Evolutionary conservation across 164 flowering plant species (phyloP), one percentile per base, ranked within the genome.

Genomic region (Nelumbo lutea): DNA sequence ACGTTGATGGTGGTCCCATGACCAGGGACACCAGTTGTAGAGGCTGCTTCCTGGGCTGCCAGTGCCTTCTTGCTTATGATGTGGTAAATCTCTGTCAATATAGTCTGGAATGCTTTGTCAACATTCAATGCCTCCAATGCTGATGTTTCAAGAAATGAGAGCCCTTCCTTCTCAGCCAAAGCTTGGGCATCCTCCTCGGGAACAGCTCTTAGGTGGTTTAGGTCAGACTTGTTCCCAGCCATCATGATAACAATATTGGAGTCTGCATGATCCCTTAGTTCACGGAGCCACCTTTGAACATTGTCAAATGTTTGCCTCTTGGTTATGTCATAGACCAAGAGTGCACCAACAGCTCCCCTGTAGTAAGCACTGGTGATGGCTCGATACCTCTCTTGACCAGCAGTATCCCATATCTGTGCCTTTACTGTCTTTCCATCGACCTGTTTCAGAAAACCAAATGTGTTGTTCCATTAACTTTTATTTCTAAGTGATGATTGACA

Each of bases 391-490:
- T 86, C 90, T 59, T 85, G 89, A 47, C 89, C 89, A 3, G 85
- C 85, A 3, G 89, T 83, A 42, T 85, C 89, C 89, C 89, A 86
- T 51, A 86, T 86, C 78, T 86, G 87, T 50, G 89, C 89, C 82
- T 86, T 86, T 0, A 86, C 83, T 3, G 85, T 86, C 83, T 86
- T 86, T 68, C 90, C 90, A 11, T 83, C 86, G 3, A 84, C 80
- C 90, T 86, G 79, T 53, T 68, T 8, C 44, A 43, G 46, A 66
- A 59, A 50, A 59, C 6, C 9, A 59, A 15, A 59, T 6, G 43
- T 5, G 62, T 48, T 64, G 50, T n/a, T 9, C 56, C 53, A 64
- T 4, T 61, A 61, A 47, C n/a, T 5, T 61, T 4, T 10, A 61
- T 10, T 38, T 14, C 15, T 63, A 2, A 46, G 42, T 47, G 40